Base-by-base conservation (phyloP, 2,329 filamentous ascomycete genomes). In the Sarocladium brachiariae region DNA sequence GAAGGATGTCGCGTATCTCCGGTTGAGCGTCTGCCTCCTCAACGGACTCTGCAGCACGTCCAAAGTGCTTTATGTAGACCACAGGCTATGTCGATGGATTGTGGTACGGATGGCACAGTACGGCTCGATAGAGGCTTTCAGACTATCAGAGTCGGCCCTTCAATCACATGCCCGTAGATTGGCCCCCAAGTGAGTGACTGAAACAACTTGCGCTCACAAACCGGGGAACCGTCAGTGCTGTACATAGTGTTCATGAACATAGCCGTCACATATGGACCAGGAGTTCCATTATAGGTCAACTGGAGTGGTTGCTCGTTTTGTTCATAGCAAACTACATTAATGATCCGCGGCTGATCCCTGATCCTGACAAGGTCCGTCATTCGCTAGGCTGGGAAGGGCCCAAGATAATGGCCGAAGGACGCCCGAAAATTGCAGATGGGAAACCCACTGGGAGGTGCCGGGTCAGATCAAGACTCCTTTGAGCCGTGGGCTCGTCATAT, bases 401-500 rank as follows among this genome's bases (percentile, higher is more conserved):
- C 4, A 25, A n/a, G 39, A 9, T 14, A 25, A 27, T 43, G 39
- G 21, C 39, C 39, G 39, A 27, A 43, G 39, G 39, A 43, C 23
- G 39, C 7, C 39, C 39, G 23, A 43, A 23, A n/a, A 43, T 19
- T 19, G 21, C 21, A 25, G 21, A 14, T 27, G 21, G 14, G 23
- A 13, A 25, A 23, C 16, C 43, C 27, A 23, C 27, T 33, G 25
- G 24, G 25, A 21, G 27, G 43, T 47, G 25, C 43, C 43, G 43
- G 33, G 43, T 47, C 43, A 47, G 43, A 33, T 31, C 16, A n/a
- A 33, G 24, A 21, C 25, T 33, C 8, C 25, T 47, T 33, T 21
- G 11, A 47, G 43, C 43, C 25, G 9, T n/a, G 25, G 43, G 8
- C 43, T 47, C 27, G 43, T 47, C 43, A 47, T 47, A 21, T 19